These are phyloP conservation scores for Calonectria ilicicola DNA, from an alignment of 2,329 filamentous ascomycete genomes.

Conservation along the genomic window DNA sequence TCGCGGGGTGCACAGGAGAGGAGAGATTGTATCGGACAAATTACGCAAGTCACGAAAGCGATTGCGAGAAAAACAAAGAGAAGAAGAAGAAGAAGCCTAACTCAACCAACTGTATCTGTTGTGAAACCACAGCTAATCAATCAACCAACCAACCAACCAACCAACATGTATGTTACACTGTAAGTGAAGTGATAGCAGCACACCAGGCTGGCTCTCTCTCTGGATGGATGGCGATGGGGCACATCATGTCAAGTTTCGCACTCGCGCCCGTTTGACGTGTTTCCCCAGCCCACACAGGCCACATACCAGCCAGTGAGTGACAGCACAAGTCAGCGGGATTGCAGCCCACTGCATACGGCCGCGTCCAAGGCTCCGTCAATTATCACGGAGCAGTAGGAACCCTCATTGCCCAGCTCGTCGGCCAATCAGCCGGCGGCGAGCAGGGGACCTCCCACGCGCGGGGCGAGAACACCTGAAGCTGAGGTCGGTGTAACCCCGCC, in stretches of 20 bases:
- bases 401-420: not conserved
- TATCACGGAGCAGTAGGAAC: constrained; percentile 20
- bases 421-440: constrained; percentile 19
- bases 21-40: not conserved
- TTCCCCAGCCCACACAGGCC: constrained; percentile 15
- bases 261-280: not conserved
- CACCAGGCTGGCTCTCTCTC: too few species aligned
- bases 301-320: constrained; percentile 12
- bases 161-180: not conserved
- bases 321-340: not conserved
- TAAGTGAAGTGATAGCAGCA: not conserved
- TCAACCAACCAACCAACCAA: too few species aligned
- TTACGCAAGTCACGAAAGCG: not conserved
- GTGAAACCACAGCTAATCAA: too few species aligned
- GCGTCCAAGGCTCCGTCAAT: constrained; percentile 14
- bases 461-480: constrained; percentile 42
- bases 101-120: not conserved
- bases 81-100: not conserved
- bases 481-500: constrained; percentile 44
- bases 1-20: not conserved
- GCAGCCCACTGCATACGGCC: constrained; percentile 4
- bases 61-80: not conserved
- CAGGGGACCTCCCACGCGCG: constrained; percentile 10
- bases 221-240: too few species aligned
- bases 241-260: constrained; percentile 4